Evolutionary conservation across 1,139 yeast species (phyloP), one percentile per base, ranked within the genome.

Genomic region (Kodamaea anthophila): DNA sequence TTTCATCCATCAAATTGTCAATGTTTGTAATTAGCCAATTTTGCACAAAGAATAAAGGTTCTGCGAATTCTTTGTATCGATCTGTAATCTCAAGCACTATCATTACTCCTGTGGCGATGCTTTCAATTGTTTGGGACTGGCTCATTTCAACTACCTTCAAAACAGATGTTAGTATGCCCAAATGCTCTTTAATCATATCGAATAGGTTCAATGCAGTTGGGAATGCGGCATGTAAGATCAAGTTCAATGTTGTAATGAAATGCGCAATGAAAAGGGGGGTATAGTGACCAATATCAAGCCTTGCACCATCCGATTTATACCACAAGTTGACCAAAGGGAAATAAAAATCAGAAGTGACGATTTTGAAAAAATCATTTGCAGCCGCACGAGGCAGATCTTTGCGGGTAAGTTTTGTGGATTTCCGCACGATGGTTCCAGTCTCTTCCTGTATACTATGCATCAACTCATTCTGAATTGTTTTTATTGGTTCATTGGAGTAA

Each of bases 141-240:
- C 59, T 65, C 4, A 44, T 9, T 2, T 33, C 32, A 0, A 51
- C 36, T 9, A 8, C 9, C 21, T 36, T 44, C 21, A 44, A 47
- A 5, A 55, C 40, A 6, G 58, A 35, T 1, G 58, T 55, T 2
- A 47, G 45, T 2, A 65, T 45, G 3, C 78, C 47, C 2, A 59
- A 52, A 32, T 65, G 53, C 40, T 79, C 88, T 3, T 58, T 51
- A 1, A 73, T 58, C 85, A 81, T 78, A 24, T 74, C 83, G 2
- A 58, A 51, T 13, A 75, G 42, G 33, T 73, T 70, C 0, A 54
- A 42, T 1, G 72, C 58, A 0, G 74, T 52, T 0, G 86, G 85
- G 38, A 70, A 69, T 0, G 82, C 76, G 29, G 77, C 59, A 32
- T 74, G 74, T 15, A 78, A 49, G 5, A 81, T 43, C 13, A 81